Base-by-base conservation (phyloP, 257 asterid species). In the Fraxinus quadrangulata region DNA sequence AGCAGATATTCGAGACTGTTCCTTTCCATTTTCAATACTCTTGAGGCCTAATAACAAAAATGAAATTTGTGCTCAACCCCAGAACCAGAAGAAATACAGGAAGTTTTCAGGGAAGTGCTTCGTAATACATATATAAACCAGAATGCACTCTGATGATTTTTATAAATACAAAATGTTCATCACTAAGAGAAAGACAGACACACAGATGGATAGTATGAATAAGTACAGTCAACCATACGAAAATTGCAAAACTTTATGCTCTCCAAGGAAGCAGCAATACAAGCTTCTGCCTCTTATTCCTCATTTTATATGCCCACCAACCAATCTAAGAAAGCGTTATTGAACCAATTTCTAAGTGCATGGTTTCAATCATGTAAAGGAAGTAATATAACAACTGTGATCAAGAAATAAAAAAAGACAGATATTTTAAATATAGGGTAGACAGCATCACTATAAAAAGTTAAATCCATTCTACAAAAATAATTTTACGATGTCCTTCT, bases 1-100 rank as follows among this genome's bases (percentile, higher is more conserved):
- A 96, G 81, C 78, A 96, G 90, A 81, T 89, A 86, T 80, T 96
- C 97, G 81, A 96, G 87, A 87, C 99, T 96, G 91, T 77, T 40
- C 72, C 99, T 85, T 80, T 90, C 99, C 98, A 93, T 73, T 85
- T 93, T 88, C 91, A 93, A 79, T 75, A 92, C 96, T 89, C 98
- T 89, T 14, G 99, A 93, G 73, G 99, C 99, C 99, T 94, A 82
- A 49, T 47, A 76, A 77, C 70, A 76, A 77, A 78, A 61, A 87
- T 61, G 42, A 86, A 40, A 75, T 61, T 70, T 51, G 24, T 39
- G 72, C 75, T 83, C 73, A 70, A 83, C 51, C 69, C 42, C 69
- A 81, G 71, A 56, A 75, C 70, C 66, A 79, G 59, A 79, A 76
- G 37, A 33, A 67, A 31, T 66, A 31, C 31, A 24, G 69, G 17